Evolutionary conservation across 306 rosid species (phyloP), one percentile per base, ranked within the genome.

Genomic region (Cyclanthera cordifolia): DNA sequence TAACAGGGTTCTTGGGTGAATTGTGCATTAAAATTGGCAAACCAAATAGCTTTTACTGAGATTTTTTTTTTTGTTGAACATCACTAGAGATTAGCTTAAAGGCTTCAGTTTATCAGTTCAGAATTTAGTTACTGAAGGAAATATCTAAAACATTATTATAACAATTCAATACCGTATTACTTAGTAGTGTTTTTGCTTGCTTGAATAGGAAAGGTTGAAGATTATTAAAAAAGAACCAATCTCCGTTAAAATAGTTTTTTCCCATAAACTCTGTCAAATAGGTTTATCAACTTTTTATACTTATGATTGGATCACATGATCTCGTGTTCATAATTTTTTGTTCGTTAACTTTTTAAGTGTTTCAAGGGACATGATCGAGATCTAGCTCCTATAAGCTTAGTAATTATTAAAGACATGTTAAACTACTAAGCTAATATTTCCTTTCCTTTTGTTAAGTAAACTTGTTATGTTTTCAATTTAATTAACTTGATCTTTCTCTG

Each of bases 1-100:
- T 90, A 69, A 83, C 80, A 30, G 85, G 70, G 48, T 94, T 84
- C 78, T 76, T 94, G 51, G 54, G 77, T 0, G 90, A 82, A 77
- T 87, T 73, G 82, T 83, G 81, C 74, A 74, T 94, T 17, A 79
- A 71, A 76, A 79, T 88, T 53, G 95, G 95, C 73, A 94, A 90
- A 55, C 84, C 97, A 9, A 85, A 78, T 53, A 85, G 86, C 76
- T 90, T 93, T 79, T 72, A 45, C 73, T 86, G 81, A 59, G 23
- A 83, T 71, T 73, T 34, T 34, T 43, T 66, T 67, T 74, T 17
- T 6, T 23, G 52, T 43, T 23, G 19, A 43, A 34, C 52, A 27
- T 32, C 56, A 6, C 30, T 51, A 20, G 0, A 50, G 13, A 20
- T 49, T 69, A 17, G 10, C 68, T 20, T 61, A 25, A 17, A 20